Evolutionary conservation across 495 filamentous ascomycete genomes (phyloP).

Genomic region (Aspergillus sparsus): DNA sequence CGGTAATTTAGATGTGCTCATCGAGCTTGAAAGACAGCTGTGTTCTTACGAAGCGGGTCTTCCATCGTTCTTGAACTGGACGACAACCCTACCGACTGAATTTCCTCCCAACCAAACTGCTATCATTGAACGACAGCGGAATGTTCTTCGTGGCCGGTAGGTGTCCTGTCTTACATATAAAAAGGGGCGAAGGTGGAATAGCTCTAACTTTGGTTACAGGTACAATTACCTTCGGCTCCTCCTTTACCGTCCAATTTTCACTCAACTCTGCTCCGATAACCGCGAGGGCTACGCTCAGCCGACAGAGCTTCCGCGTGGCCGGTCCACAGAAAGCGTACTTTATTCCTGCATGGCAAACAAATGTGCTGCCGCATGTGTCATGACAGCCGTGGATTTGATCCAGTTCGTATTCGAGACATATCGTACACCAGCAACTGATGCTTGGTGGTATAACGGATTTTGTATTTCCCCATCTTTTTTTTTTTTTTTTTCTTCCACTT

Average conservation of each 20-base stretch:
- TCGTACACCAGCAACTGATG: constrained; percentile 37
- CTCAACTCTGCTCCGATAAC: constrained; percentile 40
- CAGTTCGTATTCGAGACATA: constrained; percentile 42
- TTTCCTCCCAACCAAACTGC: neutral
- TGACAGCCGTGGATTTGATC: constrained; percentile 42
- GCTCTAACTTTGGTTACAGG: constrained; percentile 19
- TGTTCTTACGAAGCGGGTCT: constrained; percentile 38
- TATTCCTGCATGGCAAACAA: constrained; percentile 39
- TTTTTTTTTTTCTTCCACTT: no score
- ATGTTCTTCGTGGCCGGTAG: constrained; percentile 45
- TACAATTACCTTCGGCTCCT: constrained; percentile 47
- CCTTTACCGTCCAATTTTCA: constrained; percentile 50
- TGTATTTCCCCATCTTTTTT: constrained; percentile 37
- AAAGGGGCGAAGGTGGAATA: no score
- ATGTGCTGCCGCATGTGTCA: constrained; percentile 43
- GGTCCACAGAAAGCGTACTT: constrained; percentile 29
- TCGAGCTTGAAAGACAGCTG: constrained; percentile 43
- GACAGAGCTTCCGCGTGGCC: neutral
- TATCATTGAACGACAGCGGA: constrained; percentile 40
- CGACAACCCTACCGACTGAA: neutral
- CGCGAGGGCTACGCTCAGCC: constrained; percentile 7
- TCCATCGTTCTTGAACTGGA: constrained; percentile 42
- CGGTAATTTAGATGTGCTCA: constrained; percentile 39
- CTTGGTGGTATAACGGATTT: constrained; percentile 53
- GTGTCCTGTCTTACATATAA: no score